Evolutionary conservation across 129 eudicot species (phyloP).

Genomic region (Sambucus nigra): DNA sequence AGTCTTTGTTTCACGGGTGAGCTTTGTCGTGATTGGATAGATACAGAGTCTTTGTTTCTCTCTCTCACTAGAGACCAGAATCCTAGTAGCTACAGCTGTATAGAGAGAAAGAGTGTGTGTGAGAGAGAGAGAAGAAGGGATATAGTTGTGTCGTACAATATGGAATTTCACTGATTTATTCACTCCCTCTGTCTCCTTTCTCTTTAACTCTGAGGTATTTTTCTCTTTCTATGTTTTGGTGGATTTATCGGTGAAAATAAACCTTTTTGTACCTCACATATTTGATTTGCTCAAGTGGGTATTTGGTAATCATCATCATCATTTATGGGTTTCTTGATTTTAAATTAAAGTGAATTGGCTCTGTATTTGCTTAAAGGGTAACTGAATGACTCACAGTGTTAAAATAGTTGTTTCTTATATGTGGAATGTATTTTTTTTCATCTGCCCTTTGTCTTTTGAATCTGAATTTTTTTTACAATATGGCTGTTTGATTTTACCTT

Average conservation of each 20-base stretch:
- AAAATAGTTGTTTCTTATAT: background rate
- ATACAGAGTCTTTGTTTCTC: background rate
- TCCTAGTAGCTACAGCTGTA: background rate
- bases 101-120: constrained; percentile 1
- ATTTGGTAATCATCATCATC: background rate
- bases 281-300: background rate
- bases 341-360: background rate
- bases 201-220: constrained; percentile 23
- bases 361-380: background rate
- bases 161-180: constrained; percentile 17
- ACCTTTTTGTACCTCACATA: background rate
- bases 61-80: background rate
- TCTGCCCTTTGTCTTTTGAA: background rate
- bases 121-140: background rate
- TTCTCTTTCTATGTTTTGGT: constrained; percentile 6
- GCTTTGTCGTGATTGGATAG: background rate
- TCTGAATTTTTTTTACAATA: background rate
- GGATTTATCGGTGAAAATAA: constrained; percentile 8
- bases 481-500: too few species aligned
- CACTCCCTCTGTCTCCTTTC: background rate
- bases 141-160: constrained; percentile 7
- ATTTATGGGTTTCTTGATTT: background rate
- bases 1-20: background rate
- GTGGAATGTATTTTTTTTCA: too few species aligned
- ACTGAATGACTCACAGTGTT: background rate